Evolutionary conservation across 176 grass and related monocot genomes (phyloP).

Genomic region (Alopecurus myosuroides): DNA sequence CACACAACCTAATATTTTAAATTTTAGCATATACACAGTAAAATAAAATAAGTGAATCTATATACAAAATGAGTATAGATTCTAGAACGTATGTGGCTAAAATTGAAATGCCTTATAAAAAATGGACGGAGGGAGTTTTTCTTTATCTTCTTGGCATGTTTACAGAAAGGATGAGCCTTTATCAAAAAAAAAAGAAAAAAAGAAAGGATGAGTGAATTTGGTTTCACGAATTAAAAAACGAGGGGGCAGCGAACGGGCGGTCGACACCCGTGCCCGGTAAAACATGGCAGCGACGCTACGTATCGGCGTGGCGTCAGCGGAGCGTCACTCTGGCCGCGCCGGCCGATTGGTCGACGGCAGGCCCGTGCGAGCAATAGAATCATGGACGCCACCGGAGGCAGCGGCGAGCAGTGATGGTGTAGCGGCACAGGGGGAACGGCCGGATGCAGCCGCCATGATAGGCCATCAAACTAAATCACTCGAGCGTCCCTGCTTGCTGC

Average conservation of each 20-base stretch:
- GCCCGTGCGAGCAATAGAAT: conserved; percentile 25
- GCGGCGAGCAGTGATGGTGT: conserved; percentile 32
- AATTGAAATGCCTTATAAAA: too few relatives aligned
- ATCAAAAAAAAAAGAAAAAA: too few relatives aligned
- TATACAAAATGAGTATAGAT: too few relatives aligned
- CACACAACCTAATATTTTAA: too few relatives aligned
- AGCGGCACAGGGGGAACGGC: conserved; percentile 18
- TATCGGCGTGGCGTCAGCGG: background rate
- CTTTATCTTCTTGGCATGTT: too few relatives aligned
- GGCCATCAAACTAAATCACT: background rate
- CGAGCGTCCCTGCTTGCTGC: background rate
- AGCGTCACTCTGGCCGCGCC: background rate
- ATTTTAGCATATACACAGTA: too few relatives aligned
- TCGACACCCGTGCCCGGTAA: background rate
- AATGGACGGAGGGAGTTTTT: too few relatives aligned
- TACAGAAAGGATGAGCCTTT: too few relatives aligned
- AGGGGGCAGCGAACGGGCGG: background rate
- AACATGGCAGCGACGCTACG: background rate
- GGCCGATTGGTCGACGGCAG: background rate
- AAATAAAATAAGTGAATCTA: too few relatives aligned
- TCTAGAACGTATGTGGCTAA: too few relatives aligned
- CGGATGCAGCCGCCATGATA: conserved; percentile 25
- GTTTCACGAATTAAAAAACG: background rate
- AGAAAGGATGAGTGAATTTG: too few relatives aligned
- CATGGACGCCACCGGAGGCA: conserved; percentile 21